phyloP scores from a whole-genome alignment of 2,329 filamentous ascomycete genomes.

The Dactylellina haptotyla region DNA sequence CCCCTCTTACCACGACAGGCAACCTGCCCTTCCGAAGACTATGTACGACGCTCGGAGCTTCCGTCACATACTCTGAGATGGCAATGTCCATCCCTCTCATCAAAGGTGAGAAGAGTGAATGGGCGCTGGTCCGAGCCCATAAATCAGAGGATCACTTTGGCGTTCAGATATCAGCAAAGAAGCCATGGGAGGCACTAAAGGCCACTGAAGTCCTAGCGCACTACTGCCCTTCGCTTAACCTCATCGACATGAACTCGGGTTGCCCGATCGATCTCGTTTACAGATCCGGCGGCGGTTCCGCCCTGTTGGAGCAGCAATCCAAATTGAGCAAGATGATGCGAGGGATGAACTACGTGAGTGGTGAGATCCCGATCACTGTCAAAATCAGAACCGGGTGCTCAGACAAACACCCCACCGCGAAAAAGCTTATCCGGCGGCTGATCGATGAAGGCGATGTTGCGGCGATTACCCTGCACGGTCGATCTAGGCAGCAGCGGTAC shows the following conservation, averaged over 20 bases:
- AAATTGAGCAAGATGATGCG: slow-evolving; percentile 95
- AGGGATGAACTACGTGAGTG: slow-evolving; percentile 94
- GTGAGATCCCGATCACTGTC: slow-evolving; percentile 88
- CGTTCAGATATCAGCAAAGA: slow-evolving; percentile 90
- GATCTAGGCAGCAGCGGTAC: slow-evolving; percentile 93
- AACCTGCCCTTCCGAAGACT: slow-evolving; percentile 94
- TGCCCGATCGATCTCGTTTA: slow-evolving; percentile 96
- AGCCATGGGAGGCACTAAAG: slow-evolving; percentile 89
- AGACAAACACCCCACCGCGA: slow-evolving; percentile 79
- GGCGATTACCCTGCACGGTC: slow-evolving; percentile 93
- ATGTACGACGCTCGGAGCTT: slow-evolving; percentile 86
- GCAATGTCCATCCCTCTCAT: slow-evolving; percentile 89
- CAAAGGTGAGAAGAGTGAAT: slow-evolving; percentile 89
- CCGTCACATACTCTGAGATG: slow-evolving; percentile 98
- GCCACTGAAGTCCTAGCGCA: slow-evolving; percentile 81
- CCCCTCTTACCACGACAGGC: slow-evolving; percentile 93
- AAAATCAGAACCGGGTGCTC: slow-evolving; percentile 94
- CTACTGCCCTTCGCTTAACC: slow-evolving; percentile 81
- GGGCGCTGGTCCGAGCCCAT: slow-evolving; percentile 93
- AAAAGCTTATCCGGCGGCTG: slow-evolving; percentile 82
- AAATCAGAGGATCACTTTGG: slow-evolving; percentile 88
- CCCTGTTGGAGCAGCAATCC: slow-evolving; percentile 83
- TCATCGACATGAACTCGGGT: slow-evolving; percentile 95
- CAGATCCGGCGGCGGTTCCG: slow-evolving; percentile 86
- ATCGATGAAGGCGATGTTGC: slow-evolving; percentile 88